Base-by-base conservation (phyloP, 2,329 filamentous ascomycete genomes). In the Colletotrichum sp. region DNA sequence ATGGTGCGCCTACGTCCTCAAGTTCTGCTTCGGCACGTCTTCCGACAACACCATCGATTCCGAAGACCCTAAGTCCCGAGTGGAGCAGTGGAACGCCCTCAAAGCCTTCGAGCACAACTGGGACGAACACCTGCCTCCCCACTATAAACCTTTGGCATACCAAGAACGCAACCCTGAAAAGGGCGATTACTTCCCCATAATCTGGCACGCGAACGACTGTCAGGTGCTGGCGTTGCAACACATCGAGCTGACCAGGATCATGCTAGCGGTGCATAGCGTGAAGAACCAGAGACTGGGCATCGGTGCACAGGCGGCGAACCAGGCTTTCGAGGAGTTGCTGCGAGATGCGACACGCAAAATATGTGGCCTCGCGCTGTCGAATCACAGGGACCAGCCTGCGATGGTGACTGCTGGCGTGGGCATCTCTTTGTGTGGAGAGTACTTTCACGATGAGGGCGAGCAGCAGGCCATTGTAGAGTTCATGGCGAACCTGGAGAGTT, bases 1-100 rank as follows among this genome's bases (percentile, higher is more conserved):
- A 3, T 89, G 92, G 78, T 91, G 91, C 67, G 91, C 91, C n/a
- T 90, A 93, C 76, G 90, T 93, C 2, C 82, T 93, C 16, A 91
- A 92, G 74, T 92, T 89, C 78, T 93, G 92, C 79, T 93, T 92
- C 78, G 87, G 87, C 3, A 43, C 70, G 4, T 30, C 21, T 1
- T 43, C 70, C 32, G 70, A 72, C 2, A 30, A 65, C 15, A 43
- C n/a, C 18, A 52, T 43, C n/a, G 63, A 67, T 5, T 30, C 30
- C n/a, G 63, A 72, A 15, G 83, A 86, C 24, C 75, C 80, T 78
- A 77, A 84, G 74, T 76, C 81, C 68, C 55, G 75, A 75, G 76
- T 80, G 34, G 77, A 77, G 5, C 78, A 81, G 21, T 91, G 90
- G 85, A 82, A 80, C 8, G 84, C 85, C 26, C 82, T 92, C 18